A percentile compares a stretch with the other conserved stretches of the same genome.
Conservation (phyloP, 306 rosid species). For the Macrotyloma uniflorum region DNA sequence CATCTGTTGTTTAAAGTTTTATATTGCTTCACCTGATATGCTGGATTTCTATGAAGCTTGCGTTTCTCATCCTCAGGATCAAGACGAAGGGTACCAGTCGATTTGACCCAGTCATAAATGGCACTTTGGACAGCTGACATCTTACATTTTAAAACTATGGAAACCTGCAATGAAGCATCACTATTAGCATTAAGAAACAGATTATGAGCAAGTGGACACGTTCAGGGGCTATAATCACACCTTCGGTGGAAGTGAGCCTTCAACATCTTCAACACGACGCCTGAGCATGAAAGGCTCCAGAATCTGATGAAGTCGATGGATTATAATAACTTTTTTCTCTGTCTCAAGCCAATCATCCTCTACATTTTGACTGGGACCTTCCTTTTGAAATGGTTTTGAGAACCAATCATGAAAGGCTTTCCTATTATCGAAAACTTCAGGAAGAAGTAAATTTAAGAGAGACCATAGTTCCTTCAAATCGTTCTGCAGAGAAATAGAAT, state of each 20-base stretch:
- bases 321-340: slow-evolving; percentile 92
- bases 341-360: slow-evolving; percentile 99
- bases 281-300: slow-evolving; percentile 99
- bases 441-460: slow-evolving; percentile 95
- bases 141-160: slow-evolving; percentile 81
- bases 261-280: slow-evolving; percentile 99
- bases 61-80: slow-evolving; percentile 96
- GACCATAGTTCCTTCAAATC: slow-evolving; percentile 99
- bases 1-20: slow-evolving; percentile 92
- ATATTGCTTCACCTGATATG: slow-evolving; percentile 81
- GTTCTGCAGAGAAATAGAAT: slow-evolving; percentile 62
- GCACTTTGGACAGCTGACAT: slow-evolving; percentile 98
- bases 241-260: slow-evolving; percentile 97
- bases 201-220: slow-evolving; percentile 24
- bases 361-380: slow-evolving; percentile 70
- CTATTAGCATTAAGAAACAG: slow-evolving; percentile 39
- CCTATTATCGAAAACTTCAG: slow-evolving; percentile 94
- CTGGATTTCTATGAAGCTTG: slow-evolving; percentile 76
- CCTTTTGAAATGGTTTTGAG: slow-evolving; percentile 96
- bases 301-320: slow-evolving; percentile 98
- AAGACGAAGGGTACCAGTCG: slow-evolving; percentile 97
- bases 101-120: slow-evolving; percentile 92
- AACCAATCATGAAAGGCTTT: slow-evolving; percentile 99
- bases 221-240: slow-evolving; percentile 48
- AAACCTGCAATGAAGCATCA: slow-evolving; percentile 68